These are phyloP conservation scores for Straminergon stramineum DNA, from an alignment of 225 moss, liverwort and hornwort genomes.

Conservation along the genomic window DNA sequence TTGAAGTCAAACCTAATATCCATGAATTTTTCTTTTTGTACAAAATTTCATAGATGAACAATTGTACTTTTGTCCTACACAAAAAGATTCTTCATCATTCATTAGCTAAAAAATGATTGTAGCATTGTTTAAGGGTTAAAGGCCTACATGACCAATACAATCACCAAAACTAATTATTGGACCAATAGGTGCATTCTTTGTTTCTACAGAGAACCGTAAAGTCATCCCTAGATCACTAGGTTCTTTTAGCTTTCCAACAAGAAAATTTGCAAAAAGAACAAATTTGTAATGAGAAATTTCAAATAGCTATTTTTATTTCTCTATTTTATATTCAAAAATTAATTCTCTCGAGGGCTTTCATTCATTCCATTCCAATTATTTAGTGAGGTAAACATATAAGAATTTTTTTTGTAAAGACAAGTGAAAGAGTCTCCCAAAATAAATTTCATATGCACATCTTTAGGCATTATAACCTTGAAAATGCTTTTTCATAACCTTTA, in stretches of 20 bases:
- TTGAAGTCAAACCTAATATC: too few species aligned
- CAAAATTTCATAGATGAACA: too few species aligned
- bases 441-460: background rate
- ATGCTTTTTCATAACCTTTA: background rate
- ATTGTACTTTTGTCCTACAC: too few species aligned
- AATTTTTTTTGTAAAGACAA: too few species aligned
- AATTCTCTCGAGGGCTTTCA: background rate
- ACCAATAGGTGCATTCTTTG: background rate
- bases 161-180: background rate
- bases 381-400: background rate
- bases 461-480: background rate
- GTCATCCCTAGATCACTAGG: background rate
- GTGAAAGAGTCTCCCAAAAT: background rate
- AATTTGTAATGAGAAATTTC: background rate
- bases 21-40: too few species aligned
- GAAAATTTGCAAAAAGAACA: background rate
- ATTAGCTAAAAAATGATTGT: too few species aligned
- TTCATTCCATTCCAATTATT: fast-evolving
- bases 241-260: background rate
- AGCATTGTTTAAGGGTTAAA: too few species aligned
- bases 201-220: background rate
- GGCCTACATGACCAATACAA: too few species aligned
- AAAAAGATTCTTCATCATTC: too few species aligned
- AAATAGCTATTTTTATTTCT: background rate
- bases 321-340: background rate